Conservation (phyloP, 345 rosid genomes). For the Streptanthus diversifolius region DNA sequence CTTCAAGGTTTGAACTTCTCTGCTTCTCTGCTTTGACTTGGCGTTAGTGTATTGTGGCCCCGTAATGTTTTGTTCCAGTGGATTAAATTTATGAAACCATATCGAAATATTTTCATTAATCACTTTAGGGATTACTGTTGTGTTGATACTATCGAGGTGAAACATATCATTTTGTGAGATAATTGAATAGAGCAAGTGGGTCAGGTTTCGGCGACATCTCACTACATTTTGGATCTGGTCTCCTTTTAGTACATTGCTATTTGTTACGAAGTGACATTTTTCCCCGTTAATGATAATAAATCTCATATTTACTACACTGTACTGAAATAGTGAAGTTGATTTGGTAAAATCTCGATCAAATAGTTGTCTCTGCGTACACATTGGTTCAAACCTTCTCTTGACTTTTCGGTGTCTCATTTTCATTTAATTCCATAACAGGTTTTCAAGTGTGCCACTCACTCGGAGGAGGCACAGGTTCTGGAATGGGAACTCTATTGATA, state of each 20-base stretch:
- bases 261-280: background rate
- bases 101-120: background rate
- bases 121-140: background rate
- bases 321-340: background rate
- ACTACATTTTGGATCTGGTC: background rate
- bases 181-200: constrained; percentile 2
- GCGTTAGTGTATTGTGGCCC: constrained; percentile 21
- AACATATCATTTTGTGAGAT: background rate
- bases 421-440: constrained; percentile 35
- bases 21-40: background rate
- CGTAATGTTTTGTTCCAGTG: constrained; percentile 7
- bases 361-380: background rate
- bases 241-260: background rate
- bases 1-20: constrained; percentile 57
- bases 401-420: background rate
- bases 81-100: background rate
- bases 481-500: constrained; percentile 93
- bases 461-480: constrained; percentile 98
- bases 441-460: constrained; percentile 97
- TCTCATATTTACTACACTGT: background rate
- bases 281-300: background rate
- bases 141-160: constrained; percentile 17
- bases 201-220: background rate
- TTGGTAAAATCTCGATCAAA: background rate
- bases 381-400: background rate